Evolutionary conservation across 1,139 yeast genomes (phyloP).

Genomic region (Kodamaea sp.): DNA sequence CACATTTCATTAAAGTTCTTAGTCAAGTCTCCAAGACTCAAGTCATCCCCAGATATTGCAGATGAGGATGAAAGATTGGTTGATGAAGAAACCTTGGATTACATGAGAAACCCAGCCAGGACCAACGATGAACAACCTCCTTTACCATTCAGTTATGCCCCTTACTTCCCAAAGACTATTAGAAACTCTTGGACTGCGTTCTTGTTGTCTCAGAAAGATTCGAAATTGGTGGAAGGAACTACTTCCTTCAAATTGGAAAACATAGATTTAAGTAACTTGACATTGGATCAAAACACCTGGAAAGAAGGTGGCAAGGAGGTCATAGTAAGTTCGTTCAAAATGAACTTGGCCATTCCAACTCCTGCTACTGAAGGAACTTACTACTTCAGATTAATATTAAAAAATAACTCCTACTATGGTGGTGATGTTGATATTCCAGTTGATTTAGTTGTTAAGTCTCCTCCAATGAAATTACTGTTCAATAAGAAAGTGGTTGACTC

Average conservation of each 20-base stretch:
- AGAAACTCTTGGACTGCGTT: slow-evolving; percentile 68
- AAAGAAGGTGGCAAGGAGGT: slow-evolving; percentile 52
- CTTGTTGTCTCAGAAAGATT: slow-evolving; percentile 71
- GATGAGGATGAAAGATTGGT: slow-evolving; percentile 37
- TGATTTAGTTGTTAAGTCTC: slow-evolving; percentile 57
- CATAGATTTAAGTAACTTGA: slow-evolving; percentile 57
- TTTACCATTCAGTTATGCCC: slow-evolving; percentile 66
- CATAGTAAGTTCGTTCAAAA: slow-evolving; percentile 67
- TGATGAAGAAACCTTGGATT: slow-evolving; percentile 59
- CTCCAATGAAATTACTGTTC: slow-evolving; percentile 32
- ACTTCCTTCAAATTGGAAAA: slow-evolving; percentile 58
- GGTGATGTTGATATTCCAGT: slow-evolving; percentile 70
- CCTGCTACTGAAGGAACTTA: slow-evolving; percentile 65
- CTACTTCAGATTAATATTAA: slow-evolving; percentile 65
- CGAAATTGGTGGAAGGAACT: slow-evolving; percentile 65
- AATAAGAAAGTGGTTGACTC: slow-evolving; percentile 28
- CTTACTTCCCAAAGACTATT: slow-evolving; percentile 64
- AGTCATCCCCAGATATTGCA: slow-evolving; percentile 54
- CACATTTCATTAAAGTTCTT: slow-evolving; percentile 76
- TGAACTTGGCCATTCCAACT: slow-evolving; percentile 70
- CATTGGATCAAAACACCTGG: slow-evolving; percentile 50
- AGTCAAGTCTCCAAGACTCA: slow-evolving; percentile 69
- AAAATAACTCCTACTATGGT: slow-evolving; percentile 70
- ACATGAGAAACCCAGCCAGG: slow-evolving; percentile 69
- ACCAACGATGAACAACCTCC: slow-evolving; percentile 65